phyloP scores from a whole-genome alignment of 371 early-diverging fungal genomes.

The Mucor irregularis region DNA sequence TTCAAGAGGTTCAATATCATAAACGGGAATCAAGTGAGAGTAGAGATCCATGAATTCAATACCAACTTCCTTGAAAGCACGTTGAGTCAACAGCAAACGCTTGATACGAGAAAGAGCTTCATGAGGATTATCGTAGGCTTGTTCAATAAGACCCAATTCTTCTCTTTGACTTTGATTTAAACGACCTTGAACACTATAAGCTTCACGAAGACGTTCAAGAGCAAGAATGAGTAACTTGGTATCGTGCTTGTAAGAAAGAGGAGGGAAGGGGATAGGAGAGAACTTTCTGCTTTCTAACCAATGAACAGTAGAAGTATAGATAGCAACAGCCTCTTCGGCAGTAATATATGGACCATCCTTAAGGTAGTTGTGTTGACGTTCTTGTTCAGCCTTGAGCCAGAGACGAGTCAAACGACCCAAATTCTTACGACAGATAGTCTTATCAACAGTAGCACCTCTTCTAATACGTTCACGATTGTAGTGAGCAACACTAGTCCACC shows the following conservation, averaged over 20 bases:
- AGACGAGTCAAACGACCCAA: conserved; percentile 98
- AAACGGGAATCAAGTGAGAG: conserved; percentile 93
- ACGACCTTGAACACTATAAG: conserved; percentile 94
- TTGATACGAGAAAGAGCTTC: conserved; percentile 95
- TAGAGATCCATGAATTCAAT: conserved; percentile 99
- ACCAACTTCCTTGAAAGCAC: conserved; percentile 99
- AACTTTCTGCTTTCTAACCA: conserved; percentile 98
- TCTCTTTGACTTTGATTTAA: conserved; percentile 96
- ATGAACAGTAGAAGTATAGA: conserved; percentile 96
- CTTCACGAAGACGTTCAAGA: conserved; percentile 94
- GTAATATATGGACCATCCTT: conserved; percentile 98
- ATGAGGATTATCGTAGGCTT: conserved; percentile 97
- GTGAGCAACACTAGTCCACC: conserved; percentile 98
- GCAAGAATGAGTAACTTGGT: conserved; percentile 95
- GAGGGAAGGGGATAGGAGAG: conserved; percentile 98
- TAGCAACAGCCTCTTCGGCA: conserved; percentile 97
- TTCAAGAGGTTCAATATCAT: conserved; percentile 97
- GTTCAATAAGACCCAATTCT: conserved; percentile 96
- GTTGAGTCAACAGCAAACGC: conserved; percentile 93
- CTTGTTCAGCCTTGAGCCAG: conserved; percentile 98
- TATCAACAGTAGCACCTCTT: conserved; percentile 99
- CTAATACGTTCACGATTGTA: conserved; percentile 98
- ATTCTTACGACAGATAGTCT: conserved; percentile 97
- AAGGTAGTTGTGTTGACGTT: conserved; percentile 98
- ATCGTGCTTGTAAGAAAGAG: conserved; percentile 98